phyloP scores from a whole-genome alignment of 2,329 filamentous ascomycete species.

The Cladophialophora yegresii region DNA sequence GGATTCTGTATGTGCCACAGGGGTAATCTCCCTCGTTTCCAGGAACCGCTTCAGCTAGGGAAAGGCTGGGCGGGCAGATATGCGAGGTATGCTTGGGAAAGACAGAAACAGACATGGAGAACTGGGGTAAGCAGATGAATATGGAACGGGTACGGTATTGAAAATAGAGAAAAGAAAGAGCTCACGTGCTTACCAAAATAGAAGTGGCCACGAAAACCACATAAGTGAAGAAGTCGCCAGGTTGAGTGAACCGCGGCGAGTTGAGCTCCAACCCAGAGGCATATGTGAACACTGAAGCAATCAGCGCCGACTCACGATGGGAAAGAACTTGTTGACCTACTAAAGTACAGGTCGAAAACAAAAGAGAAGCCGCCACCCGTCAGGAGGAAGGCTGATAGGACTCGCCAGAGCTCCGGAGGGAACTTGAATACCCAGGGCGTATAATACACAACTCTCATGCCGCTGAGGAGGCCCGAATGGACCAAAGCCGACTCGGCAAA shows the following conservation, averaged over 20 bases:
- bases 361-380: slow-evolving; percentile 60
- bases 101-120: slow-evolving; percentile 4
- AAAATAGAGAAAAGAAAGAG: slow-evolving; percentile 29
- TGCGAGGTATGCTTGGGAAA: slow-evolving; percentile 55
- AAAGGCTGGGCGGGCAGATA: slow-evolving; percentile 76
- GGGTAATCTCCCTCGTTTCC: slow-evolving; percentile 79
- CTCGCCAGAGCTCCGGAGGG: slow-evolving; percentile 62
- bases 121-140: background rate
- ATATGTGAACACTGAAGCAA: slow-evolving; percentile 68
- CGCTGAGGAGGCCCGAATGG: slow-evolving; percentile 59
- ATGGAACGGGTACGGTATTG: slow-evolving; percentile 30
- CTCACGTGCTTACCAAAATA: slow-evolving; percentile 71
- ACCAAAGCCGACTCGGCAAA: slow-evolving; percentile 64
- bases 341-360: slow-evolving; percentile 72
- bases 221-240: slow-evolving; percentile 80
- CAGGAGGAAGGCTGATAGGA: slow-evolving; percentile 61
- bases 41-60: slow-evolving; percentile 79
- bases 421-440: slow-evolving; percentile 60
- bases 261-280: slow-evolving; percentile 70
- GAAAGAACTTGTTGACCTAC: slow-evolving; percentile 47
- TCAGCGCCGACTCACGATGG: slow-evolving; percentile 38
- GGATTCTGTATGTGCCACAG: slow-evolving; percentile 61
- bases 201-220: slow-evolving; percentile 69
- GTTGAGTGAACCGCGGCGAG: slow-evolving; percentile 70
- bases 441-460: slow-evolving; percentile 50